Conservation (phyloP, 2,329 filamentous ascomycete species). For the Verticillium dahliae region DNA sequence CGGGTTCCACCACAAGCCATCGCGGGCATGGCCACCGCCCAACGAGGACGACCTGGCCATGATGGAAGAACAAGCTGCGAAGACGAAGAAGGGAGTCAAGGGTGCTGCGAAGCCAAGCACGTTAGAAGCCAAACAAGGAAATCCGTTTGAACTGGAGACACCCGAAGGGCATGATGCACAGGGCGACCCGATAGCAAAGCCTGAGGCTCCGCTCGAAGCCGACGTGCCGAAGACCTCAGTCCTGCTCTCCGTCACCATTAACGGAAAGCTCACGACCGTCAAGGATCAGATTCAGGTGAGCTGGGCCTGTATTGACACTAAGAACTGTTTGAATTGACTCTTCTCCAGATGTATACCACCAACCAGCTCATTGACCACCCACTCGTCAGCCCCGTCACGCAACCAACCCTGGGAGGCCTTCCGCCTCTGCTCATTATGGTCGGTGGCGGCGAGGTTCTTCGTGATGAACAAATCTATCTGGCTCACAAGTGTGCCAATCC, state of each 20-base stretch:
- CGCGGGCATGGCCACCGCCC: constrained; percentile 85
- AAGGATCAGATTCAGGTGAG: constrained; percentile 86
- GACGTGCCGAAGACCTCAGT: constrained; percentile 16
- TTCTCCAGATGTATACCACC: constrained; percentile 58
- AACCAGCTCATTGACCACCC: constrained; percentile 84
- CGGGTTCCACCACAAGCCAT: constrained; percentile 89
- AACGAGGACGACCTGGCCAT: constrained; percentile 66
- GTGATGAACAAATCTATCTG: constrained; percentile 91
- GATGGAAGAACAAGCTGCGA: constrained; percentile 44
- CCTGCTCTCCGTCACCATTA: constrained; percentile 59
- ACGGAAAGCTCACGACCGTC: constrained; percentile 64
- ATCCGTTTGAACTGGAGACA: constrained; percentile 22
- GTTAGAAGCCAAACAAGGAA: constrained; percentile 25
- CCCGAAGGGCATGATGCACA: constrained; percentile 1
- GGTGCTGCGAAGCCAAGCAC: constrained; percentile 14
- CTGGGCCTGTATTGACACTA: neutral
- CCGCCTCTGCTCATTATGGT: constrained; percentile 82
- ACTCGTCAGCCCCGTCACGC: constrained; percentile 80
- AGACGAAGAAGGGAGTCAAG: constrained; percentile 20
- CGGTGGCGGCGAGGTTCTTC: constrained; percentile 81
- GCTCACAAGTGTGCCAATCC: constrained; percentile 93
- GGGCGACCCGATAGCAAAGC: constrained; percentile 1
- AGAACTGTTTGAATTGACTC: constrained; percentile 9
- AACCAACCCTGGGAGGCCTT: constrained; percentile 82
- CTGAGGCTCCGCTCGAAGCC: neutral